Evolutionary conservation across 164 flowering plant species (phyloP).

Genomic region (Platanus orientalis): DNA sequence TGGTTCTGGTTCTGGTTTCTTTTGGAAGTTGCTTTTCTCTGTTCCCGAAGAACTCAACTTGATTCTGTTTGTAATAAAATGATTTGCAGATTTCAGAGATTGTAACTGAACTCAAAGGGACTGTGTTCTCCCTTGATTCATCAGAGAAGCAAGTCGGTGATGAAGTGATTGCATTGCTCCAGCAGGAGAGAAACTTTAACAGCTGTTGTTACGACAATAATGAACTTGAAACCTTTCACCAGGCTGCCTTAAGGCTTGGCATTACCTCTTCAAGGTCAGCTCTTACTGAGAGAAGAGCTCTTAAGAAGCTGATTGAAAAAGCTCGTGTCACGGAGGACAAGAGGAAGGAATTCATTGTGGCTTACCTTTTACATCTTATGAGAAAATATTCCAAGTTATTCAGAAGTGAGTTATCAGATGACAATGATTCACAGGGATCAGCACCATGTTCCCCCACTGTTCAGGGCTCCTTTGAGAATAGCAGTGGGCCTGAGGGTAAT

Average conservation of each 20-base stretch:
- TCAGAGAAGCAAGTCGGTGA: constrained; percentile 92
- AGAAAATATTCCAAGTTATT: constrained; percentile 90
- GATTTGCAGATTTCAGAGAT: constrained; percentile 75
- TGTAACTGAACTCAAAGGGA: constrained; percentile 60
- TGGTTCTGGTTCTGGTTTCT: too few species aligned
- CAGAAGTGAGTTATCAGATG: constrained; percentile 81
- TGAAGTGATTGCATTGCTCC: constrained; percentile 83
- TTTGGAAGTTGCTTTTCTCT: too few species aligned
- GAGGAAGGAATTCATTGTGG: constrained; percentile 93
- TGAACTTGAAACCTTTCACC: constrained; percentile 91
- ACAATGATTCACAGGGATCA: constrained; percentile 98
- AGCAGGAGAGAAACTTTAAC: constrained; percentile 73
- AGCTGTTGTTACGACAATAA: constrained; percentile 42
- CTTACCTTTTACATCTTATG: constrained; percentile 91
- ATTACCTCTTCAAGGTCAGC: constrained; percentile 93
- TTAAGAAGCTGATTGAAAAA: constrained; percentile 77
- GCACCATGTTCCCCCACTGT: constrained; percentile 93
- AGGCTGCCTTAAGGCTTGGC: constrained; percentile 81
- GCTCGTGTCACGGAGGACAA: constrained; percentile 90
- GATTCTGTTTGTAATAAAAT: too few species aligned
- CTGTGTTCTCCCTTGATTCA: constrained; percentile 63
- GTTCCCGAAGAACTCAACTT: too few species aligned
- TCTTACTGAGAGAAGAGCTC: constrained; percentile 89
- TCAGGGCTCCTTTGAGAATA: constrained; percentile 55
- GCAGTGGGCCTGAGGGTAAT: constrained; percentile 31